A percentile compares a stretch with the other conserved stretches of the same genome.
phyloP scores from a whole-genome alignment of 139 green algal genomes.

The Medakamo hakoo region DNA sequence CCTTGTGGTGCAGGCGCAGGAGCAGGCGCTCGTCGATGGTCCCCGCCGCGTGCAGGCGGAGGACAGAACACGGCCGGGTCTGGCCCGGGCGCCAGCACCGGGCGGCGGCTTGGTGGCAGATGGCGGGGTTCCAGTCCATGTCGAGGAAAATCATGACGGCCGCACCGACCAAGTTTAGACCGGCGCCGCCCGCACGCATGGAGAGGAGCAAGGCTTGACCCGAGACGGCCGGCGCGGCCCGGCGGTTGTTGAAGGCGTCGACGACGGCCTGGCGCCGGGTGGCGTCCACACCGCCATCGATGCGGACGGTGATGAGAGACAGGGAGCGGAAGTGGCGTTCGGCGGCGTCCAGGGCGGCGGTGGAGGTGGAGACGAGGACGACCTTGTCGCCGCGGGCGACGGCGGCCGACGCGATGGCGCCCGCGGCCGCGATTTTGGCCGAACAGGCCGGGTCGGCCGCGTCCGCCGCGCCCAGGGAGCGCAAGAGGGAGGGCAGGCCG shows the following conservation, averaged over 20 bases:
- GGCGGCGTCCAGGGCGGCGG: conserved; percentile 47
- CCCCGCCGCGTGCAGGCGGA: not conserved
- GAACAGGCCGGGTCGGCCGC: not conserved
- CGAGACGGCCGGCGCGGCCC: conserved; percentile 25
- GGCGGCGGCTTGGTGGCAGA: not conserved
- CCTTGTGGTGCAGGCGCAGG: not conserved
- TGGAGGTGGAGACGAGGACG: conserved; percentile 58
- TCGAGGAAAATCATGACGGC: conserved; percentile 52
- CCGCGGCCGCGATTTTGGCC: conserved; percentile 47
- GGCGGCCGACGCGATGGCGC: conserved; percentile 18
- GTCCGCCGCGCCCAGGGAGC: not conserved
- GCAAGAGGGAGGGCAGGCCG: not conserved
- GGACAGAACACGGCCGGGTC: not conserved
- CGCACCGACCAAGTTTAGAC: conserved; percentile 76
- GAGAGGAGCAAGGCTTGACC: conserved; percentile 71
- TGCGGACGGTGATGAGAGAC: conserved; percentile 27
- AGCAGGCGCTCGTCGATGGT: not conserved
- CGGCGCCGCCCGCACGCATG: conserved; percentile 63
- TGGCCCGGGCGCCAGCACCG: not conserved
- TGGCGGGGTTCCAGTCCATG: conserved; percentile 44
- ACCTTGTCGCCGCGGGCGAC: conserved; percentile 15
- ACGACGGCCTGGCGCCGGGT: conserved; percentile 39
- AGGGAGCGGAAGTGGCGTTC: conserved; percentile 12
- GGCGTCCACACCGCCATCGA: conserved; percentile 51
- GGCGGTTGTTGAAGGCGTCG: conserved; percentile 53